Conservation (phyloP, 2,329 filamentous ascomycete species). For the Talaromyces sp. region DNA sequence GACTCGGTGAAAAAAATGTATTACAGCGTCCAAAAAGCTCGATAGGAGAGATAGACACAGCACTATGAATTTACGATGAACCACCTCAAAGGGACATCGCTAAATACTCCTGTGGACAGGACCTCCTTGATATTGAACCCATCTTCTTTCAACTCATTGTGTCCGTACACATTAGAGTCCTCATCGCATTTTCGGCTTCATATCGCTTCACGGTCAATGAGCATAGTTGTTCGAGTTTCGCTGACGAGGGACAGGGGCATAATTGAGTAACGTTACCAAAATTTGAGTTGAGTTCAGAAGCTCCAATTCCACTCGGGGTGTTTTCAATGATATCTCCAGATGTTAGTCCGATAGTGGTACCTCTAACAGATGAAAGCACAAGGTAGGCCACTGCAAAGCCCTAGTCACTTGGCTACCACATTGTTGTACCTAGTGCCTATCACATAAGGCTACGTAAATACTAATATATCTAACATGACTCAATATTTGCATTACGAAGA, state of each 20-base stretch:
- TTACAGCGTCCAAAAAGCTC: constrained; percentile 63
- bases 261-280: constrained; percentile 54
- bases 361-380: constrained; percentile 55
- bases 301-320: constrained; percentile 56
- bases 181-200: constrained; percentile 53
- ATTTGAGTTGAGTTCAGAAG: constrained; percentile 63
- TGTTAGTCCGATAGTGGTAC: constrained; percentile 49
- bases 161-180: constrained; percentile 60
- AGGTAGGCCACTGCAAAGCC: constrained; percentile 61
- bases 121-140: constrained; percentile 52
- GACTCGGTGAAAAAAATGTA: constrained; percentile 65
- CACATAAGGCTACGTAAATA: too few species aligned
- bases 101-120: constrained; percentile 52
- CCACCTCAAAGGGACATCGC: constrained; percentile 62
- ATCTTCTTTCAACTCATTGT: constrained; percentile 62
- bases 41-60: constrained; percentile 59
- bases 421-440: constrained; percentile 20
- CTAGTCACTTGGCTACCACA: constrained; percentile 57
- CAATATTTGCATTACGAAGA: too few species aligned
- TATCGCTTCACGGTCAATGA: constrained; percentile 59
- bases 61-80: constrained; percentile 63
- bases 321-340: constrained; percentile 52
- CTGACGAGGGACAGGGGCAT: constrained; percentile 45
- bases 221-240: constrained; percentile 57
- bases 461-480: too few species aligned